Evolutionary conservation across 306 rosid species (phyloP).

Genomic region (Dalbergia cultrata): DNA sequence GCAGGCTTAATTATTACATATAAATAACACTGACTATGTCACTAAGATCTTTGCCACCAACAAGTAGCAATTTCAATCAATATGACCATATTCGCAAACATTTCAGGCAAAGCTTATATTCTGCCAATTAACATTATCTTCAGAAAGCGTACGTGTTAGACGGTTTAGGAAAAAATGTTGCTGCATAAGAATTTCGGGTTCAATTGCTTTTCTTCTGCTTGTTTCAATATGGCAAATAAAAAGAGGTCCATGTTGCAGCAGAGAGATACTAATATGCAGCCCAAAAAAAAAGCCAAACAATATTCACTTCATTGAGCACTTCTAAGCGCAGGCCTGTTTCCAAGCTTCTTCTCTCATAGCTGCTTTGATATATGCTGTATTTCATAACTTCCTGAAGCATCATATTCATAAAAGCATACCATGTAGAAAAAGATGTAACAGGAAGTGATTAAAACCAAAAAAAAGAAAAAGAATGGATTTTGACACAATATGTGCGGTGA

Average conservation of each 20-base stretch:
- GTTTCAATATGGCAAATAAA: conserved; percentile 15
- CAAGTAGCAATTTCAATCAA: conserved; percentile 5
- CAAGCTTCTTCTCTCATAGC: conserved; percentile 59
- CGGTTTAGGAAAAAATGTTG: not conserved
- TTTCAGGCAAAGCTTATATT: not conserved
- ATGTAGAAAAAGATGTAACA: not conserved
- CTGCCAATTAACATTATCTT: not conserved
- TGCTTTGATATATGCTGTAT: conserved; percentile 55
- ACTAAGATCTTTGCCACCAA: not conserved
- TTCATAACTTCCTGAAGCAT: conserved; percentile 67
- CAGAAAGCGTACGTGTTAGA: conserved; percentile 10
- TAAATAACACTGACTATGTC: not conserved
- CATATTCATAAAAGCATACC: not conserved
- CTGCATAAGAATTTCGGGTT: not conserved
- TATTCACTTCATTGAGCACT: conserved; percentile 36
- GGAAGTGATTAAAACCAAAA: not conserved
- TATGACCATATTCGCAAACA: not conserved
- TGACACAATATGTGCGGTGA: not conserved
- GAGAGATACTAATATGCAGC: not conserved
- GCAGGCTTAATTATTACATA: not conserved
- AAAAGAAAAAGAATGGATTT: not conserved
- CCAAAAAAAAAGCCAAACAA: not conserved
- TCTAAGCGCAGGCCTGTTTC: conserved; percentile 38
- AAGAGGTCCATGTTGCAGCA: not conserved
- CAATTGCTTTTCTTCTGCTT: not conserved